phyloP scores from a whole-genome alignment of 2,329 filamentous ascomycete species.

The Ophiostoma piceae region DNA sequence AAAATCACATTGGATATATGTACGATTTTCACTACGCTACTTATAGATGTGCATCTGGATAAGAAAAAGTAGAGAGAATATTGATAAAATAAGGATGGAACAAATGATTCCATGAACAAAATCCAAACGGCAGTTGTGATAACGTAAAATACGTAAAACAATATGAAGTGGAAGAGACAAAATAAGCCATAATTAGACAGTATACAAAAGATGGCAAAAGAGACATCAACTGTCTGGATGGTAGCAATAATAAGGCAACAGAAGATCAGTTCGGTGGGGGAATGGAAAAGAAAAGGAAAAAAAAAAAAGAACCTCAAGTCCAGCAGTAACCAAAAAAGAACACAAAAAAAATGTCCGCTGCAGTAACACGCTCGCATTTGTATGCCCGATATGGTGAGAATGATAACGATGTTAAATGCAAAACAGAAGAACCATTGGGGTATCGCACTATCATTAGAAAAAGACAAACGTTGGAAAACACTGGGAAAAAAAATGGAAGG shows the following conservation, averaged over 20 bases:
- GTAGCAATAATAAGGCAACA: too few relatives aligned
- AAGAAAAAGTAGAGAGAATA: background rate
- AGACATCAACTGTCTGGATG: too few relatives aligned
- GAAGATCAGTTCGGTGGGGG: too few relatives aligned
- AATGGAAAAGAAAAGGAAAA: background rate
- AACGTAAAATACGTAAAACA: too few relatives aligned
- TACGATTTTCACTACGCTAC: background rate
- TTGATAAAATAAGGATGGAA: background rate
- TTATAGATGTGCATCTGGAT: too few relatives aligned
- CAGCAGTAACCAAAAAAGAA: background rate
- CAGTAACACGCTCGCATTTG: background rate
- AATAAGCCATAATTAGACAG: too few relatives aligned
- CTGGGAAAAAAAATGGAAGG: conserved; percentile 16
- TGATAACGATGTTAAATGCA: background rate
- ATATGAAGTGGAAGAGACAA: too few relatives aligned
- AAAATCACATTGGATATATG: background rate
- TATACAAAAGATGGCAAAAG: too few relatives aligned
- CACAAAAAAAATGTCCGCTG: background rate
- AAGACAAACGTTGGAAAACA: conserved; percentile 22
- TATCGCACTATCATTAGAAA: conserved; percentile 11
- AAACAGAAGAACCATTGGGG: conserved; percentile 7
- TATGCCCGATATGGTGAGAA: conserved; percentile 9
- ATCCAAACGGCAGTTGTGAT: too few relatives aligned
- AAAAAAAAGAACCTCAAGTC: conserved; percentile 13
- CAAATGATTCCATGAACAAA: too few relatives aligned